These are phyloP conservation scores for Quambalaria eucalypti DNA, from an alignment of 1,284 basidiomycete genomes.

Conservation along the genomic window DNA sequence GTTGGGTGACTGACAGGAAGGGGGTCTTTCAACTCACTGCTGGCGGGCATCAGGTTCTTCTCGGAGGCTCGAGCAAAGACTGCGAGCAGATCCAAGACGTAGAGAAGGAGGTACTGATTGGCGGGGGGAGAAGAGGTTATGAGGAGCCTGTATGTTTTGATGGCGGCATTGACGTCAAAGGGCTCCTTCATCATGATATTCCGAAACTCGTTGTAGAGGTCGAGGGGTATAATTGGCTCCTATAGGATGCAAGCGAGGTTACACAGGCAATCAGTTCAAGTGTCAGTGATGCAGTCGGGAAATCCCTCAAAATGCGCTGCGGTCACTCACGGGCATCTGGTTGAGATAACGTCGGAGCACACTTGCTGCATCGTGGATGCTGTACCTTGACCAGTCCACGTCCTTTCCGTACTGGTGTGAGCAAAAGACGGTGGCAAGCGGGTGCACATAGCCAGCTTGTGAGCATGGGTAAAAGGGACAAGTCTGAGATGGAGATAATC, in stretches of 20 bases:
- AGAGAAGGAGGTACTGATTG: slow-evolving; percentile 88
- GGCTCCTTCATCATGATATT: slow-evolving; percentile 54
- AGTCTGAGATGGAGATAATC: slow-evolving; percentile 17
- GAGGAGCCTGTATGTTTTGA: slow-evolving; percentile 62
- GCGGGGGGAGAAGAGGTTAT: slow-evolving; percentile 75
- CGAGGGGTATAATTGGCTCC: slow-evolving; percentile 82
- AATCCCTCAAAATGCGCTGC: slow-evolving; percentile 10
- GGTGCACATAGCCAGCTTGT: neutral
- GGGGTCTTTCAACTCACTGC: slow-evolving; percentile 65
- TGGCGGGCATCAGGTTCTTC: slow-evolving; percentile 88
- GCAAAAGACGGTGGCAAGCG: neutral
- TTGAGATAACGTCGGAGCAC: slow-evolving; percentile 92
- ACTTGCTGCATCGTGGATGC: slow-evolving; percentile 89
- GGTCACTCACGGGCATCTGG: slow-evolving; percentile 72
- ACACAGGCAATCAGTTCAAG: too few relatives aligned
- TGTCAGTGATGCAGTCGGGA: neutral
- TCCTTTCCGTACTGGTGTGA: slow-evolving; percentile 72
- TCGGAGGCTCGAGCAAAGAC: slow-evolving; percentile 85
- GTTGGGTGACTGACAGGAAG: neutral
- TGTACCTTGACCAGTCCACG: slow-evolving; percentile 83
- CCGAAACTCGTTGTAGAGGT: slow-evolving; percentile 80
- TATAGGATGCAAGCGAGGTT: slow-evolving; percentile 41
- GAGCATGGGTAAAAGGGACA: neutral
- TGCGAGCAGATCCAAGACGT: slow-evolving; percentile 87
- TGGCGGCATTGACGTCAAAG: slow-evolving; percentile 29